phyloP scores from a whole-genome alignment of 2,329 filamentous ascomycete genomes.

The Sporothrix sp. region DNA sequence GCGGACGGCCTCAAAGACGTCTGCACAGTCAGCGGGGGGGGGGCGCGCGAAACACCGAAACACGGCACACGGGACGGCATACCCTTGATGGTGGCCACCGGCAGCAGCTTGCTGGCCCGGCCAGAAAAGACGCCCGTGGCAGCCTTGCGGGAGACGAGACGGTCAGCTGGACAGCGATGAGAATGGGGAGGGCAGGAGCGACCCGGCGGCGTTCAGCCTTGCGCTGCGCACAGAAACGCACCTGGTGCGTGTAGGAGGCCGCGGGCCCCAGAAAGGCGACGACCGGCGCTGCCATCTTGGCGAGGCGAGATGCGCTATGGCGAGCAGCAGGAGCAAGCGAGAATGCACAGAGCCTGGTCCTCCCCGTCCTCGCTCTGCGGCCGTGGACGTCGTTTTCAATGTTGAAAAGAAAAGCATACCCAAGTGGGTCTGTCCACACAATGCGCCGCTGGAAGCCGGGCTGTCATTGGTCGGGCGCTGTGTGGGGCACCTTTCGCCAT shows the following conservation, averaged over 20 bases:
- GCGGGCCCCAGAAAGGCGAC: slow-evolving; percentile 23
- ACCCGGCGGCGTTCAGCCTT: not conserved
- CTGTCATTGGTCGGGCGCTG: no score
- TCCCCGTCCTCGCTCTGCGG: no score
- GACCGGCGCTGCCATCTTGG: slow-evolving; percentile 2
- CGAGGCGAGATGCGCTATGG: not conserved
- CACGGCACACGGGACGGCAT: not conserved
- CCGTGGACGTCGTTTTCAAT: no score
- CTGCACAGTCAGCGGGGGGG: slow-evolving; percentile 29
- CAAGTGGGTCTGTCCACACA: not conserved
- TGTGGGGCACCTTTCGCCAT: no score
- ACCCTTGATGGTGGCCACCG: slow-evolving; percentile 43
- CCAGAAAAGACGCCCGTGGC: slow-evolving; percentile 35
- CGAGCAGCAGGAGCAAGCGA: not conserved
- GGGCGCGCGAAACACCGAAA: not conserved
- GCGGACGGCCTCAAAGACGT: slow-evolving; percentile 74
- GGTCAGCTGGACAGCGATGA: not conserved
- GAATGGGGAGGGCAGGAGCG: not conserved
- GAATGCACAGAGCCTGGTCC: not conserved
- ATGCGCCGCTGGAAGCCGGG: no score
- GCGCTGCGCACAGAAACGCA: slow-evolving; percentile 5
- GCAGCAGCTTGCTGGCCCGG: slow-evolving; percentile 37
- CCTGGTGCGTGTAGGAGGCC: slow-evolving; percentile 24
- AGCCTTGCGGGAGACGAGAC: slow-evolving; percentile 19
- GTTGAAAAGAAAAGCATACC: no score